Evolutionary conservation across 2,329 filamentous ascomycete species (phyloP), one percentile per base, ranked within the genome.

Genomic region (Scedosporium dehoogii): DNA sequence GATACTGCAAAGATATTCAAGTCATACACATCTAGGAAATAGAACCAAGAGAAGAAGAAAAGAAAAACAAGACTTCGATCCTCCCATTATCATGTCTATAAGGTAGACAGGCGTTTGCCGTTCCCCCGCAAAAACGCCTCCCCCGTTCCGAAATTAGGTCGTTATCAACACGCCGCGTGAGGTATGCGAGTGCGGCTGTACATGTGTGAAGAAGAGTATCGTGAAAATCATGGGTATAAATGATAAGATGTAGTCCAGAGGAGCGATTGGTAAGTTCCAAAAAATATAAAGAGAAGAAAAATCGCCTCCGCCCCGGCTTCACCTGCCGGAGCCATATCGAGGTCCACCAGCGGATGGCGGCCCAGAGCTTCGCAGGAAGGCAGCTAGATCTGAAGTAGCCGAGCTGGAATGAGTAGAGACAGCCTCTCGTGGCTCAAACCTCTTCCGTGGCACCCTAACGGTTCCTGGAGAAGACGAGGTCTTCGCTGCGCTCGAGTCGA

Each of bases 321-420:
- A 41, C 27, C 38, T 46, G 58, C 23, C 58, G 10, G 58, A 44
- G 38, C 41, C 58, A 29, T 61, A 59, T 18, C 23, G 42, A 6
- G 58, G 38, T 2, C 58, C 58, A n/a, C 33, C 23, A 10, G 56
- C 53, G 18, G 63, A 7, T 38, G 87, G 85, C 3, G 89, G 88
- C 41, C 80, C 86, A 14, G 87, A 89, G 68, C 85, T 85, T 61
- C 81, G 83, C 38, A 94, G 75, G 71, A 93, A 93, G 60, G 85
- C 84, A 0, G 90, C 89, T 55, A 93, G 74, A 59, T 91, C 89
- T 18, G 82, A 81, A 2, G 87, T 91, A 56, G 75, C 73, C n/a
- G 74, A 89, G 53, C 72, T 72, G n/a, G 73, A 74, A 6, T 71
- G 72, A 3, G 72, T 66, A n/a, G 72, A 70, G 42, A 76, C 73